phyloP scores from a whole-genome alignment of 1,284 basidiomycete species.

The Prillingera fragicola region DNA sequence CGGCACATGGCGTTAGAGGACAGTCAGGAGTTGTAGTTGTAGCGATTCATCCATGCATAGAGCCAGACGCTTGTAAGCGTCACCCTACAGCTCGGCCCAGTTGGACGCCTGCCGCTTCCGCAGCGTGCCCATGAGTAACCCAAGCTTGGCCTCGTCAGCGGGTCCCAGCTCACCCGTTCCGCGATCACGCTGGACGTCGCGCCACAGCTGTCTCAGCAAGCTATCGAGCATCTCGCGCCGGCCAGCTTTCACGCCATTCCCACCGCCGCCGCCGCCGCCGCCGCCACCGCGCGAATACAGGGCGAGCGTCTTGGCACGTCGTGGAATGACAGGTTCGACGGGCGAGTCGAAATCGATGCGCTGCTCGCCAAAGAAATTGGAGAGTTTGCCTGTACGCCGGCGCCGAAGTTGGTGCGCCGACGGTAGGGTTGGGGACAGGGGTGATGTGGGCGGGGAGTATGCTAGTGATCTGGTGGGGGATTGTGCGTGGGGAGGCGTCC shows the following conservation, averaged over 20 bases:
- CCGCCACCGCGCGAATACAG: neutral
- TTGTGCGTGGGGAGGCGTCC: neutral
- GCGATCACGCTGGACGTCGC: constrained; percentile 23
- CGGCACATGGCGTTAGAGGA: too few species aligned
- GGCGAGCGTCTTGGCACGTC: too few species aligned
- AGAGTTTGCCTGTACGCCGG: constrained; percentile 25
- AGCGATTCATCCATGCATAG: too few species aligned
- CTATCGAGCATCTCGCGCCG: constrained; percentile 30
- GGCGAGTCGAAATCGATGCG: constrained; percentile 13
- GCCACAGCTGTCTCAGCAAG: constrained; percentile 35
- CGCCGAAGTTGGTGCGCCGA: constrained; percentile 9
- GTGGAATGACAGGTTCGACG: too few species aligned
- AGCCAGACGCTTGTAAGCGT: too few species aligned
- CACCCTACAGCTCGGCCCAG: constrained; percentile 20
- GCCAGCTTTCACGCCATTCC: neutral
- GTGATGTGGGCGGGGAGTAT: neutral
- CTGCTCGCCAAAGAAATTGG: constrained; percentile 30
- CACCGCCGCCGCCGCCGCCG: neutral
- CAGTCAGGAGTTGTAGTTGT: too few species aligned
- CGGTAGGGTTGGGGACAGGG: constrained; percentile 4
- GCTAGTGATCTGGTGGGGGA: neutral
- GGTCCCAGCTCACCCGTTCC: constrained; percentile 13
- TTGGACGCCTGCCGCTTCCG: constrained; percentile 6
- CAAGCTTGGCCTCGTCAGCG: constrained; percentile 19
- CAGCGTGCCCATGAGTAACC: constrained; percentile 22